These are phyloP conservation scores for Trypanosomatidae sp. DNA, from an alignment of 208 protist species.

Conservation along the genomic window DNA sequence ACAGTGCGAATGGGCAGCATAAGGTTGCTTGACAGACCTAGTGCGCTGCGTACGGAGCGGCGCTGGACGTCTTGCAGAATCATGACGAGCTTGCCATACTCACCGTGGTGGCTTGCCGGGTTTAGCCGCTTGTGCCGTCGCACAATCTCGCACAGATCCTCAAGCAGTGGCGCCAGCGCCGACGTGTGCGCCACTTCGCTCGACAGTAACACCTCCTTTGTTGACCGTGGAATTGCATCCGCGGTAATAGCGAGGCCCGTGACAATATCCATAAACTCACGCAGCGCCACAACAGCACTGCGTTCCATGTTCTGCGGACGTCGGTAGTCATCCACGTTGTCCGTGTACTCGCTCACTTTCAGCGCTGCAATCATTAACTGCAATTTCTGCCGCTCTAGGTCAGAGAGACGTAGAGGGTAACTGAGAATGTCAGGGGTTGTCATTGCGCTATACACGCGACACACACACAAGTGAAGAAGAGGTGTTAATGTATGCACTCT, in stretches of 20 bases:
- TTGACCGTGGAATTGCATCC: constrained; percentile 33
- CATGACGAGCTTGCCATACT: constrained; percentile 96
- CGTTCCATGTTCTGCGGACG: constrained; percentile 26
- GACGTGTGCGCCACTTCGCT: constrained; percentile 14
- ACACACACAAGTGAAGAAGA: too few species aligned
- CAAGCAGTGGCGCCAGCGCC: constrained; percentile 51
- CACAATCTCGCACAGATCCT: constrained; percentile 90
- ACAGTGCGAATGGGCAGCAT: constrained; percentile 83
- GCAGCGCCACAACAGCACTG: constrained; percentile 39
- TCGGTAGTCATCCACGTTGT: constrained; percentile 77
- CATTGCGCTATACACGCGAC: not conserved
- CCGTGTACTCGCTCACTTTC: constrained; percentile 84
- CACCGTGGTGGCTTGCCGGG: constrained; percentile 82
- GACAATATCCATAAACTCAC: constrained; percentile 67
- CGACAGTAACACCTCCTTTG: constrained; percentile 36
- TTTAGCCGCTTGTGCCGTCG: constrained; percentile 96
- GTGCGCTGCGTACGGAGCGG: constrained; percentile 20
- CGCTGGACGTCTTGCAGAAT: constrained; percentile 90
- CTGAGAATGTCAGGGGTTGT: not conserved
- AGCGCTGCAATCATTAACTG: constrained; percentile 76
- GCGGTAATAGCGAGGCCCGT: constrained; percentile 67
- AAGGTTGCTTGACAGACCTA: constrained; percentile 36
- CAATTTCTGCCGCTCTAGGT: constrained; percentile 70
- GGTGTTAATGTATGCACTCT: too few species aligned
- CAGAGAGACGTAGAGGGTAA: constrained; percentile 48